These are phyloP conservation scores for Talaromyces thailandensis DNA, from an alignment of 495 filamentous ascomycete species.

Conservation along the genomic window DNA sequence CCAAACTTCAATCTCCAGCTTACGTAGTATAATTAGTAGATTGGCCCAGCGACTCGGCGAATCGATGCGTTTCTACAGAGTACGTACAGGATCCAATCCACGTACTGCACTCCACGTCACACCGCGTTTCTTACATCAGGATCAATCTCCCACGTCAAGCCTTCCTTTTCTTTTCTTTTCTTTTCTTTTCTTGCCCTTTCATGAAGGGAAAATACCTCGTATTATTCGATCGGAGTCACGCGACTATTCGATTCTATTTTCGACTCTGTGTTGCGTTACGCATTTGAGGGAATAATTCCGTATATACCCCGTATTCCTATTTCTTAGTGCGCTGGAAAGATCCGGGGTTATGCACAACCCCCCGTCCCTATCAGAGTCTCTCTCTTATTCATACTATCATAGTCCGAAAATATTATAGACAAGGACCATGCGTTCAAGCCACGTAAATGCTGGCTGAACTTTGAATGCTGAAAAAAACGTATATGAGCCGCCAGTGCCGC, in stretches of 20 bases:
- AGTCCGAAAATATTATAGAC: background rate
- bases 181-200: background rate
- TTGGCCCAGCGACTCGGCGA: background rate
- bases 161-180: background rate
- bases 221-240: background rate
- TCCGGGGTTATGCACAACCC: background rate
- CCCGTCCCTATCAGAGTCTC: no score
- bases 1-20: background rate
- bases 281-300: background rate
- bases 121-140: background rate
- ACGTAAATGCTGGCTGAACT: background rate
- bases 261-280: background rate
- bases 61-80: background rate
- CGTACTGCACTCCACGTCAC: background rate
- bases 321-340: background rate
- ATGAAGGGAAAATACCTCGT: background rate
- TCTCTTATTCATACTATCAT: background rate
- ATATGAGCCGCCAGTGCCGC: background rate
- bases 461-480: background rate
- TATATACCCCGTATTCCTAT: background rate
- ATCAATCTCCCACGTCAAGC: background rate
- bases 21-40: no score
- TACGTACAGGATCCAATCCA: background rate
- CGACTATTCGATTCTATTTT: background rate
- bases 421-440: background rate